Conservation (phyloP, 2,329 filamentous ascomycete species). For the Phoma sp. region DNA sequence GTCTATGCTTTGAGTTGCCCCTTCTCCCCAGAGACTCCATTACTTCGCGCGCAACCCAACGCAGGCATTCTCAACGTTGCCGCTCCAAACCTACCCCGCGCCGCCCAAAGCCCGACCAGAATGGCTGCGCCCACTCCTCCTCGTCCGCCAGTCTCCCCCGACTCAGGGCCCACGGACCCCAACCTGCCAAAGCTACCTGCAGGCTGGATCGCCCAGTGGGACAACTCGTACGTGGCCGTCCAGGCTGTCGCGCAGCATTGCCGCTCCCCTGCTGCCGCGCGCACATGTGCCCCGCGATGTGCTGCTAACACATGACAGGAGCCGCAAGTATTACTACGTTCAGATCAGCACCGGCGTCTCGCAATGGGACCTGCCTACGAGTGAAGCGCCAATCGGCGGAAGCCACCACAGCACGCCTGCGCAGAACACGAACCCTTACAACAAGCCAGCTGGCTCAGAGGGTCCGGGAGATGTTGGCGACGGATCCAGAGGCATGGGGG, state of each 20-base stretch:
- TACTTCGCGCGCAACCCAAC: not conserved
- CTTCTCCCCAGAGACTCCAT: not conserved
- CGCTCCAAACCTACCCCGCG: conserved; percentile 9
- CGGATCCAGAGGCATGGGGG: conserved; percentile 54
- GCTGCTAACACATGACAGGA: conserved; percentile 37
- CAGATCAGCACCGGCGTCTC: conserved; percentile 74
- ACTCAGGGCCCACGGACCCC: conserved; percentile 48
- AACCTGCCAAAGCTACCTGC: conserved; percentile 46
- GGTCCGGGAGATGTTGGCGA: conserved; percentile 45
- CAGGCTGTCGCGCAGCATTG: conserved; percentile 4
- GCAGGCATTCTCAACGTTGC: conserved; percentile 9
- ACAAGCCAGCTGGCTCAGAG: conserved; percentile 53
- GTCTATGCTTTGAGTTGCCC: conserved; percentile 2
- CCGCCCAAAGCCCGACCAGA: conserved; percentile 6
- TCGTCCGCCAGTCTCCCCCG: conserved; percentile 45
- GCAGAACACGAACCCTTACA: conserved; percentile 66
- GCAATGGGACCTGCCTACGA: conserved; percentile 75
- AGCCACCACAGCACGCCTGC: conserved; percentile 53
- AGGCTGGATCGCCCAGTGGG: conserved; percentile 51
- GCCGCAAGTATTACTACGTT: conserved; percentile 59
- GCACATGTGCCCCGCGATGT: conserved; percentile 23
- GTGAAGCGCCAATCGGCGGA: conserved; percentile 67
- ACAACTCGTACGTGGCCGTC: conserved; percentile 39
- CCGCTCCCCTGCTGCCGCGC: conserved; percentile 18
- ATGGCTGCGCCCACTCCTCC: conserved; percentile 48